Evolutionary conservation across 495 filamentous ascomycete genomes (phyloP).

Genomic region (Penicillium desertorum): DNA sequence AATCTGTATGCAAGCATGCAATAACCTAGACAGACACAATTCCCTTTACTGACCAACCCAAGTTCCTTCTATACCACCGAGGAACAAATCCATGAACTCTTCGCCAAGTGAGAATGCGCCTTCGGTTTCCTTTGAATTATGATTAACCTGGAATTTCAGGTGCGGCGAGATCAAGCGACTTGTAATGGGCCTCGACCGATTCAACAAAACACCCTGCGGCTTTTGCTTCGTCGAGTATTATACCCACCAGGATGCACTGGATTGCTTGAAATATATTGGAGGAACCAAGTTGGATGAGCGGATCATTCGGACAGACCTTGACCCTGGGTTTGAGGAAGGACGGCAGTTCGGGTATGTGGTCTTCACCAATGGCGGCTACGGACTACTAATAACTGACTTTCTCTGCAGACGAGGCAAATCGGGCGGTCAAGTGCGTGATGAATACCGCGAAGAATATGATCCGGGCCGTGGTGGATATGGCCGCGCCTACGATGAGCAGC

Average conservation of each 20-base stretch:
- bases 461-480: constrained; percentile 88
- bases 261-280: constrained; percentile 97
- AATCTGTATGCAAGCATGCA: constrained; percentile 69
- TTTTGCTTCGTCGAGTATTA: constrained; percentile 99
- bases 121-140: neutral
- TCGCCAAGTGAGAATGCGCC: constrained; percentile 63
- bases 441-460: constrained; percentile 95
- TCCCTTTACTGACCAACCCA: constrained; percentile 31
- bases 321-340: constrained; percentile 93
- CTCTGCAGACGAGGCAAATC: constrained; percentile 72
- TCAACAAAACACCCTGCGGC: constrained; percentile 95
- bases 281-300: constrained; percentile 98
- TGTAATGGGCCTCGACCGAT: constrained; percentile 97
- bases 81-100: constrained; percentile 97
- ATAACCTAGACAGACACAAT: neutral
- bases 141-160: constrained; percentile 34
- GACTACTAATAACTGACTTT: constrained; percentile 13
- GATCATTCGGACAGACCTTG: constrained; percentile 93
- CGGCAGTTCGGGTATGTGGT: constrained; percentile 79
- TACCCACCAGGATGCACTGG: constrained; percentile 90
- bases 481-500: constrained; percentile 61
- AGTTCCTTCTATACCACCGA: constrained; percentile 99
- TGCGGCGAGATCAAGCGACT: constrained; percentile 97
- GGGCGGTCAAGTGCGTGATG: constrained; percentile 94
- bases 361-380: neutral